phyloP scores from a whole-genome alignment of 2,329 filamentous ascomycete species.

The Penicillium sp. region DNA sequence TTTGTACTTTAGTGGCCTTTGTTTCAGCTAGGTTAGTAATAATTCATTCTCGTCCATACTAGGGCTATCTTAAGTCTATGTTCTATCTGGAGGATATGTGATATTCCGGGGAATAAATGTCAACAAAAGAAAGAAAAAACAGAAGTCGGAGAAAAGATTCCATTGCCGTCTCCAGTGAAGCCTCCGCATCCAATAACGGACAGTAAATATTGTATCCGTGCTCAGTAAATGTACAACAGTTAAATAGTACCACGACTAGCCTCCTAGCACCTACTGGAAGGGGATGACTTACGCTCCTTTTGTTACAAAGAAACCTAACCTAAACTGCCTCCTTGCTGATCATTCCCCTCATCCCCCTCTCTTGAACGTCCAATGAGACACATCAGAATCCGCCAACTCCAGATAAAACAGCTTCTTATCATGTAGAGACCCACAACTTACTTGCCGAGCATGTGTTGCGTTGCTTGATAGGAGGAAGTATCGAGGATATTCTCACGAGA shows the following conservation, averaged over 20 bases:
- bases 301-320: not conserved
- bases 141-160: not conserved
- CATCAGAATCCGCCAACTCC: not conserved
- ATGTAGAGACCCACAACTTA: not conserved
- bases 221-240: too few relatives aligned
- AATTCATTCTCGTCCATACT: too few relatives aligned
- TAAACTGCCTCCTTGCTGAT: not conserved
- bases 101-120: not conserved
- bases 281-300: not conserved
- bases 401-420: not conserved
- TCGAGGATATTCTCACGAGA: not conserved
- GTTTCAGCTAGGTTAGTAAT: too few relatives aligned
- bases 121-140: not conserved
- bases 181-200: too few relatives aligned
- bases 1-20: too few relatives aligned
- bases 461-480: not conserved
- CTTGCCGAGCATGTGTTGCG: not conserved
- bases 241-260: too few relatives aligned
- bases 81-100: too few relatives aligned
- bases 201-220: too few relatives aligned
- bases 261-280: too few relatives aligned
- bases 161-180: too few relatives aligned
- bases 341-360: not conserved
- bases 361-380: not conserved
- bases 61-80: too few relatives aligned